Evolutionary conservation across 1,284 basidiomycete genomes (phyloP), one percentile per base, ranked within the genome.

Genomic region (Moesziomyces antarcticus): DNA sequence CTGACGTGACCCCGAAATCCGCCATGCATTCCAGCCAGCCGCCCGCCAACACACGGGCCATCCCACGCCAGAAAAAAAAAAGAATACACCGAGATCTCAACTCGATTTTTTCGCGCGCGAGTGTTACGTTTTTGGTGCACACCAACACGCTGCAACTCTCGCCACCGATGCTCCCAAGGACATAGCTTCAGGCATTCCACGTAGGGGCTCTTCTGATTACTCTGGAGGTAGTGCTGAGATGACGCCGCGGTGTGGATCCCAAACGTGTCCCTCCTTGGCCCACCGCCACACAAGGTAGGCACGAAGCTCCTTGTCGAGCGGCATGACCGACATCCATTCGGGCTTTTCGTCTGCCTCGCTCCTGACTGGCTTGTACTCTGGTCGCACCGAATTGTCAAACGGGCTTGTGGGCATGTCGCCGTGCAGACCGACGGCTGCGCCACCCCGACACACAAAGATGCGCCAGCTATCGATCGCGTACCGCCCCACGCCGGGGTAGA

Each of bases 301-400:
- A 14, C 61, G 58, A 21, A 73, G 65, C 44, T 73, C 71, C 55
- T 73, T 73, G 50, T 73, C 61, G 5, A 73, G 57, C 10, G 71
- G 60, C 56, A 59, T 58, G 21, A 73, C 65, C 44, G 57, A 51
- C 50, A 63, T 68, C 65, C 71, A 73, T 20, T 67, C 70, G 14
- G 58, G 55, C 37, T 56, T 42, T 1, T n/a, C 8, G 14, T 13
- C 35, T 3, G 35, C 5, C 5, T 14, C 44, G 8, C 21, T 16
- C 9, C 16, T 20, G 13, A 27, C 3, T 20, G 24, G 5, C 30
- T 18, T 21, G 37, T 13, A n/a, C 3, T 8, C 16, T 22, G 21
- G 3, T 21, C 5, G 25, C 21, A 35, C 5, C 16, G 30, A 21
- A 22, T 42, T 48, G 18, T 59, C 70, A 9, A 59, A 60, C 1